Evolutionary conservation across 2,329 filamentous ascomycete genomes (phyloP), one percentile per base, ranked within the genome.

Genomic region (Diaporthe australafricana): DNA sequence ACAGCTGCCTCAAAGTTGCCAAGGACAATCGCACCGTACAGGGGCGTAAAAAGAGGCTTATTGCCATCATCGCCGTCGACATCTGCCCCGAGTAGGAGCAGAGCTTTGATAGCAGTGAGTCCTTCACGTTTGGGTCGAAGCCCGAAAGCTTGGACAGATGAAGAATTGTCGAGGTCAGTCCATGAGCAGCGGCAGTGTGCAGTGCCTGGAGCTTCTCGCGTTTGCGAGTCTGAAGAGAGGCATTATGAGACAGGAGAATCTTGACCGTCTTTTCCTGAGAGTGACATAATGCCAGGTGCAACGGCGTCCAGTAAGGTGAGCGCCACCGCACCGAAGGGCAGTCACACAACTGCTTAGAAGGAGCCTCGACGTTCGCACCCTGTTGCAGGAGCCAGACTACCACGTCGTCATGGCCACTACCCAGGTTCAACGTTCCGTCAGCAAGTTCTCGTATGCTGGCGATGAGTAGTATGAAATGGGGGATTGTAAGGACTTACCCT

Each of bases 251-350:
- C 53, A 56, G 32, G 16, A 56, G 53, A 56, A 38, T 17, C 53
- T 56, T 22, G 20, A 38, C 11, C n/a, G 32, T 56, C 20, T 56
- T 22, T 7, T 38, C 32, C 32, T 38, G 11, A 11, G 32, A 22
- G 12, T 38, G n/a, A 30, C 53, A 56, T 4, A 38, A 38, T 38
- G 53, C 53, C 6, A 38, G 0, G 12, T 56, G 53, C 7, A 56
- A 2, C 5, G 53, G 30, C 5, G 53, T 38, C 53, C 53, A 38
- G 11, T 4, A 2, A 3, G 47, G 22, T 27, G 20, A 7, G 17
- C 20, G 4, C 1, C 3, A 1, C 3, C 9, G 7, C 1, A 1
- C 3, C 17, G 17, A 12, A 5, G 5, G 17, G 30, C 52, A 55
- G 2, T 4, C 17, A 12, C 52, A 55, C 20, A 56, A 16, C 12